A percentile compares a stretch with the other conserved stretches of the same genome.
phyloP scores from a whole-genome alignment of 768 basidiomycete genomes.

The Lactifluus piperatus region DNA sequence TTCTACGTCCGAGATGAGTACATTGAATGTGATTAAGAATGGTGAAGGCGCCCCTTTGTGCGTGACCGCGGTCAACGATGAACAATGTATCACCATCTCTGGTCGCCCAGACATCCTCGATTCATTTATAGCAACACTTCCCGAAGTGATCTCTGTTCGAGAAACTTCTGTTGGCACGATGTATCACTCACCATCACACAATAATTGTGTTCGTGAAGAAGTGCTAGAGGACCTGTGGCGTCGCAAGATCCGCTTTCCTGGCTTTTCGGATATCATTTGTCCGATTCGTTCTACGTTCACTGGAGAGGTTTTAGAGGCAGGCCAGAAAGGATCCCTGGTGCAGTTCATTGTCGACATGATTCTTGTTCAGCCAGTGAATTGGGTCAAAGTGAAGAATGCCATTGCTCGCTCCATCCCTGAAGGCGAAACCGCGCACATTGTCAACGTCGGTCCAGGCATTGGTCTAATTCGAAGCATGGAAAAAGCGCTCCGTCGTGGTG shows the following conservation, averaged over 20 bases:
- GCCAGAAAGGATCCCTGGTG: constrained; percentile 6
- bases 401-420: constrained; percentile 21
- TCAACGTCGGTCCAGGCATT: constrained; percentile 44
- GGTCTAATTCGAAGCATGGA: constrained; percentile 34
- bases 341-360: constrained; percentile 16
- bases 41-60: constrained; percentile 26
- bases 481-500: constrained; percentile 25
- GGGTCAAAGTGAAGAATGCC: constrained; percentile 35
- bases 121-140: constrained; percentile 34
- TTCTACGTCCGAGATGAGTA: not conserved
- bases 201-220: constrained; percentile 28
- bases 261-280: constrained; percentile 34
- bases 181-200: constrained; percentile 40
- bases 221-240: constrained; percentile 37
- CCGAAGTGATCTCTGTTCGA: constrained; percentile 31
- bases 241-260: constrained; percentile 43
- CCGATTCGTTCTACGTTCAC: constrained; percentile 18
- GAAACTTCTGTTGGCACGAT: constrained; percentile 41
- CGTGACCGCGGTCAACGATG: constrained; percentile 44
- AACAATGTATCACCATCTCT: constrained; percentile 44
- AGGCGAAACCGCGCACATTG: constrained; percentile 27
- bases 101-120: constrained; percentile 45
- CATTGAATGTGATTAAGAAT: constrained; percentile 21
- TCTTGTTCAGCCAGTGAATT: constrained; percentile 28
- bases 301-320: constrained; percentile 6